Evolutionary conservation across 495 filamentous ascomycete genomes (phyloP), one percentile per base, ranked within the genome.

Genomic region (Friedmanniomyces simplex): DNA sequence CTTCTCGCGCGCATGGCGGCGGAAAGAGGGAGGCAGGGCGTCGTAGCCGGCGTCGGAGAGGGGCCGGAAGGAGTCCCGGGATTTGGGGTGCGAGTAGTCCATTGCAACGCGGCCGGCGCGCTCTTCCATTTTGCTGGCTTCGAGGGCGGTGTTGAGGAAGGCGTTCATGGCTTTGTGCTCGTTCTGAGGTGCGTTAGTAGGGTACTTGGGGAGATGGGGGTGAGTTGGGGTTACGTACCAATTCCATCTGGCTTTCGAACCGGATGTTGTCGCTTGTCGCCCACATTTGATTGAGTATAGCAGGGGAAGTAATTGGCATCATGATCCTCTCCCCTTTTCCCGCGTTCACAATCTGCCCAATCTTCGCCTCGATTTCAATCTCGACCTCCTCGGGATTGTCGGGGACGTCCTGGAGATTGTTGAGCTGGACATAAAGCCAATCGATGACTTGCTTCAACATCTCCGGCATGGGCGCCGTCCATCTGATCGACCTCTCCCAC

Each of bases 221-320:
- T 6, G 37, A 16, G 16, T 36, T 30, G 4, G 39, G 18, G 18
- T 14, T 49, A 74, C 82, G 71, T 79, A 90, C 89, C 68, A 85
- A 79, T 24, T 82, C 91, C 89, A 96, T 95, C 42, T 78, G 85
- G 63, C 88, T 94, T 58, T 82, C 79, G 65, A 96, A 96, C 30
- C 49, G n/a, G 12, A 50, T 28, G 11, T 52, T 52, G n/a, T 47
- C 20, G 4, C 25, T 25, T 11, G 28, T 32, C 26, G 49, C 54
- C 43, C 46, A 57, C n/a, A 11, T 22, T 28, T 57, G 72, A 28
- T 71, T 74, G 49, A 95, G 66, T 14, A 94, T 71, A 46, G 77
- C 82, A 64, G 91, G 86, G 0, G 84, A 80, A 30, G 71, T 50
- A 11, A 93, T 73, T 7, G 82, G 82, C 20, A 91, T 66, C 1